Evolutionary conservation across 1,139 yeast genomes (phyloP).

Genomic region (Groenewaldozyma auringiensis): DNA sequence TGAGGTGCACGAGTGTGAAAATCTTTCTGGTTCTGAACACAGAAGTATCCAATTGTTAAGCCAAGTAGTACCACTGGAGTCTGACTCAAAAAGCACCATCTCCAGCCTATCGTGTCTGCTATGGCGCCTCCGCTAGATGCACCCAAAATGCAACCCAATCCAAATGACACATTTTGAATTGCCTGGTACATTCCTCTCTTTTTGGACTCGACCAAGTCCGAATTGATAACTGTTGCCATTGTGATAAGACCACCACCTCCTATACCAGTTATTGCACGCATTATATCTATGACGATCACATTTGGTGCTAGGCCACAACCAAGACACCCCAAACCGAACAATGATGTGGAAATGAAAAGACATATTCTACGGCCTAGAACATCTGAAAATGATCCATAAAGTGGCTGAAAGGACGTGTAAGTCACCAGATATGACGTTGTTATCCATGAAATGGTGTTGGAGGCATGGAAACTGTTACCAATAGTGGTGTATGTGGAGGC

Average conservation of each 20-base stretch:
- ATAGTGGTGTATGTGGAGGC: slow-evolving; percentile 11
- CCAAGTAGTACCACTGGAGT: slow-evolving; percentile 9
- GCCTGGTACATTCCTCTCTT: slow-evolving; percentile 14
- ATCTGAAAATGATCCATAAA: slow-evolving; percentile 14
- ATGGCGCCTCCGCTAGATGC: slow-evolving; percentile 13
- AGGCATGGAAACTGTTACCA: slow-evolving; percentile 9
- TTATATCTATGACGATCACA: slow-evolving; percentile 9
- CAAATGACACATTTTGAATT: slow-evolving; percentile 8
- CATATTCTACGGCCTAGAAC: slow-evolving; percentile 11
- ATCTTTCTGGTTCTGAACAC: slow-evolving; percentile 6
- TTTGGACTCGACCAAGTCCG: slow-evolving; percentile 11
- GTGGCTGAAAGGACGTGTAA: slow-evolving; percentile 12
- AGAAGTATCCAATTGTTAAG: slow-evolving; percentile 5
- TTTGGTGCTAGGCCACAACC: slow-evolving; percentile 13
- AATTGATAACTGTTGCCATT: slow-evolving; percentile 14
- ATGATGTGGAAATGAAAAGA: slow-evolving; percentile 7
- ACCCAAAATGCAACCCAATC: slow-evolving; percentile 11
- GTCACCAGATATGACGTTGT: slow-evolving; percentile 12
- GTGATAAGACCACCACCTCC: slow-evolving; percentile 15
- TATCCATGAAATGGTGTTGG: slow-evolving; percentile 11
- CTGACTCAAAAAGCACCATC: slow-evolving; percentile 13
- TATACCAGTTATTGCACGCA: slow-evolving; percentile 14
- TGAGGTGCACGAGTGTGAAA: slow-evolving; percentile 1
- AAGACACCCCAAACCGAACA: slow-evolving; percentile 12
- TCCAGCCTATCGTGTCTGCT: slow-evolving; percentile 12